Evolutionary conservation across 1,284 basidiomycete genomes (phyloP).

Genomic region (Puccinia hordei): DNA sequence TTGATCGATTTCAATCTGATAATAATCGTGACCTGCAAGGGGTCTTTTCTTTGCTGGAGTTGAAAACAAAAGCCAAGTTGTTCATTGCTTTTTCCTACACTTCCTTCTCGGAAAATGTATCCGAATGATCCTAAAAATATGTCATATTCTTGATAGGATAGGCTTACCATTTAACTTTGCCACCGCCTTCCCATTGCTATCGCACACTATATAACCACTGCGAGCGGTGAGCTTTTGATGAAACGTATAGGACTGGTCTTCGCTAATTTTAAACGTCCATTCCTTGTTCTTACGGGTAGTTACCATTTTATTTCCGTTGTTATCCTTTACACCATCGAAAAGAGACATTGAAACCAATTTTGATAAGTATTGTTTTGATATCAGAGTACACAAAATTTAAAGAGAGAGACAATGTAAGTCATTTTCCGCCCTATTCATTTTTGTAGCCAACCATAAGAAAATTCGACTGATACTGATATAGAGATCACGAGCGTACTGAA

Average conservation of each 20-base stretch:
- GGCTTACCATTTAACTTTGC: background rate
- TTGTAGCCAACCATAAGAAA: background rate
- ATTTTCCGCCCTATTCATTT: background rate
- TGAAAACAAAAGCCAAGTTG: background rate
- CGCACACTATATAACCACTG: conserved; percentile 19
- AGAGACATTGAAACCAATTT: background rate
- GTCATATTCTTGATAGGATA: background rate
- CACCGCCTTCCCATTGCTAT: background rate
- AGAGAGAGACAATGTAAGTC: background rate
- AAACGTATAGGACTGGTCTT: conserved; percentile 20
- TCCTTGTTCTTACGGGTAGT: conserved; percentile 5
- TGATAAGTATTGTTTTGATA: background rate
- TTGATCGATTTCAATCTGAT: conserved; percentile 9
- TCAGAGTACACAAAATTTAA: background rate
- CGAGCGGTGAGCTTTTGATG: conserved; percentile 4
- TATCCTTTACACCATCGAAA: background rate
- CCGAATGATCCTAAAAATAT: background rate
- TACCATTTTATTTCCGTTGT: conserved; percentile 23
- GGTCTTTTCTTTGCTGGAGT: conserved; percentile 4
- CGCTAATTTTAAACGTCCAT: conserved; percentile 9
- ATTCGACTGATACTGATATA: background rate
- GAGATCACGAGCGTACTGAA: background rate
- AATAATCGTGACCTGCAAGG: background rate
- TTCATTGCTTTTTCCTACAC: background rate
- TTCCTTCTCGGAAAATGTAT: background rate